A percentile compares a stretch with the other conserved stretches of the same genome.
Evolutionary conservation across 2,329 filamentous ascomycete species (phyloP).

Genomic region (Cylindrodendrum hubeiense): DNA sequence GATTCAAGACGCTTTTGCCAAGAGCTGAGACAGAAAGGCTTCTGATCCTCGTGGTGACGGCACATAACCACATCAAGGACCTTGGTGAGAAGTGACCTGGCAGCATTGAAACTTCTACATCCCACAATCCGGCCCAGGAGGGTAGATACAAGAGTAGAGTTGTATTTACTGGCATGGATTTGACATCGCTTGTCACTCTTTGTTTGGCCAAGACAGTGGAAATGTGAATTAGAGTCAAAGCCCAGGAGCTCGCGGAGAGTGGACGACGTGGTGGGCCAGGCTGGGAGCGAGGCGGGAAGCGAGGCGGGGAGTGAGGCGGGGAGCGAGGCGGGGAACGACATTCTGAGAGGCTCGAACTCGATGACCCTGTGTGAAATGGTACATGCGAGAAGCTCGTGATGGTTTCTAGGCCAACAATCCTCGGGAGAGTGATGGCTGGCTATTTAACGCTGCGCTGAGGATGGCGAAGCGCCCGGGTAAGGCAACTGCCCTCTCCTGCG

Average conservation of each 20-base stretch:
- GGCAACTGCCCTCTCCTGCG: background rate
- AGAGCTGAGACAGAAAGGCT: background rate
- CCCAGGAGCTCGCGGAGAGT: constrained; percentile 21
- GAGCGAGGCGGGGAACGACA: background rate
- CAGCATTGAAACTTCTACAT: constrained; percentile 25
- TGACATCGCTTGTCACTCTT: constrained; percentile 7
- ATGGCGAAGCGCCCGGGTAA: constrained; percentile 26
- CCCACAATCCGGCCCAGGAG: constrained; percentile 27
- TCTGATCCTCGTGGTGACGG: background rate
- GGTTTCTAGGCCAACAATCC: constrained; percentile 35
- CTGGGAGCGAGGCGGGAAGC: background rate
- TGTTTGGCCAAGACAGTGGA: constrained; percentile 30
- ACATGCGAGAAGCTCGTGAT: constrained; percentile 1
- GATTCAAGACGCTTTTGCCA: constrained; percentile 33
- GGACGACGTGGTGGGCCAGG: constrained; percentile 17
- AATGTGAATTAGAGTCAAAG: background rate
- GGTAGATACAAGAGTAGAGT: constrained; percentile 4
- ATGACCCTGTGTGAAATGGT: background rate
- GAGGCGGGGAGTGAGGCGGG: background rate
- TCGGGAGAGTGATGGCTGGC: background rate
- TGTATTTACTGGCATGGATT: constrained; percentile 3
- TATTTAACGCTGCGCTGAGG: constrained; percentile 32
- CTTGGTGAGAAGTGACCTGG: constrained; percentile 25
- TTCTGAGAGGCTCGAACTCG: constrained; percentile 6
- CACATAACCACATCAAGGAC: constrained; percentile 39